Percentiles rank a stretch among this genome's conserved stretches.
Evolutionary conservation across 73 alveolate species (phyloP).

Genomic region (Stentor coeruleus): DNA sequence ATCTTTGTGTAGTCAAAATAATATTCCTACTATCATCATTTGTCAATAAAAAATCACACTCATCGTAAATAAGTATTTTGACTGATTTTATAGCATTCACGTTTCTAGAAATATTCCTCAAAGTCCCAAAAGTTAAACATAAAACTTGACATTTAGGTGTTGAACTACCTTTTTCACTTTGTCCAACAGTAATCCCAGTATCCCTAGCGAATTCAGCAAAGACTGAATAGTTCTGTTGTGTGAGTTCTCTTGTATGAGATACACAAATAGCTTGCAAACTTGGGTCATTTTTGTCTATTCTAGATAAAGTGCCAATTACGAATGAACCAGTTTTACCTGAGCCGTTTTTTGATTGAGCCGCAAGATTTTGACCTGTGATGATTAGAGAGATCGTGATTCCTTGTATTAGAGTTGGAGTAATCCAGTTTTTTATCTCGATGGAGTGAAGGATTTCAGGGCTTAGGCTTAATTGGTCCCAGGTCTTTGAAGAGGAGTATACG

Average conservation of each 20-base stretch:
- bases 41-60: neutral
- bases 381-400: too few relatives aligned
- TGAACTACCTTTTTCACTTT: too few relatives aligned
- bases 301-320: conserved; percentile 44
- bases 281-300: conserved; percentile 42
- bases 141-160: too few relatives aligned
- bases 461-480: too few relatives aligned
- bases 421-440: too few relatives aligned
- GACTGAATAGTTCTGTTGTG: conserved; percentile 44
- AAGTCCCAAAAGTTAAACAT: neutral
- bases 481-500: too few relatives aligned
- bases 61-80: neutral
- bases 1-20: neutral
- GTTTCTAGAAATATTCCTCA: neutral
- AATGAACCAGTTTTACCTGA: conserved; percentile 60
- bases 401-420: too few relatives aligned
- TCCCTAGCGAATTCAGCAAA: conserved; percentile 32
- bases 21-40: neutral
- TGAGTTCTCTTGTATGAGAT: conserved; percentile 79
- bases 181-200: conserved; percentile 27
- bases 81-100: neutral
- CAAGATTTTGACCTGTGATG: too few relatives aligned
- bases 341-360: conserved; percentile 65
- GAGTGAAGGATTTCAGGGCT: too few relatives aligned
- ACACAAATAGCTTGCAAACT: conserved; percentile 51